Conservation (phyloP, 148 eudicot species). For the Rhododendron mucronatum region DNA sequence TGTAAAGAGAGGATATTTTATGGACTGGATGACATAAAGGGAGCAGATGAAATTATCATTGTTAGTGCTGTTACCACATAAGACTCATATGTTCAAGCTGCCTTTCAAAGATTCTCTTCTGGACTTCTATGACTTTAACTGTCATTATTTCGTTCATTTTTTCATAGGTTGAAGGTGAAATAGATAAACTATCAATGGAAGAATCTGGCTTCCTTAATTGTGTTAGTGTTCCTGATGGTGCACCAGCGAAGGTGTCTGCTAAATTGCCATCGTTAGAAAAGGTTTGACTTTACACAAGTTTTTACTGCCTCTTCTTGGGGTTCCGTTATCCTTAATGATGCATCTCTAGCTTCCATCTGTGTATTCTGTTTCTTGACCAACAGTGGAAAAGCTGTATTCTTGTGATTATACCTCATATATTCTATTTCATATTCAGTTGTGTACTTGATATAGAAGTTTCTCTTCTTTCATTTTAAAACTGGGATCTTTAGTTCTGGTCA, state of each 20-base stretch:
- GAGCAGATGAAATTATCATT: slow-evolving; percentile 40
- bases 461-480: neutral
- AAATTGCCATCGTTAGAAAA: slow-evolving; percentile 28
- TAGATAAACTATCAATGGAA: slow-evolving; percentile 53
- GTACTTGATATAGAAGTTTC: neutral
- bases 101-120: neutral
- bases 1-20: slow-evolving; percentile 37
- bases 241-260: slow-evolving; percentile 39
- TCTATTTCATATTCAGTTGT: neutral
- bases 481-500: neutral
- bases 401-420: neutral
- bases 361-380: neutral
- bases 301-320: neutral
- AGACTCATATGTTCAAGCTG: neutral
- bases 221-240: slow-evolving; percentile 58
- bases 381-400: neutral
- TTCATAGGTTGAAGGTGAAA: slow-evolving; percentile 53
- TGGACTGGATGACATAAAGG: slow-evolving; percentile 45
- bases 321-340: neutral
- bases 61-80: slow-evolving; percentile 20
- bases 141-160: neutral
- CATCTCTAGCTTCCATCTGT: neutral
- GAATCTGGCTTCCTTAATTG: slow-evolving; percentile 46
- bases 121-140: neutral
- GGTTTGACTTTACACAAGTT: slow-evolving; percentile 18